Evolutionary conservation across 352 stramenopile species (phyloP).

Genomic region (Pythium brachiatum): DNA sequence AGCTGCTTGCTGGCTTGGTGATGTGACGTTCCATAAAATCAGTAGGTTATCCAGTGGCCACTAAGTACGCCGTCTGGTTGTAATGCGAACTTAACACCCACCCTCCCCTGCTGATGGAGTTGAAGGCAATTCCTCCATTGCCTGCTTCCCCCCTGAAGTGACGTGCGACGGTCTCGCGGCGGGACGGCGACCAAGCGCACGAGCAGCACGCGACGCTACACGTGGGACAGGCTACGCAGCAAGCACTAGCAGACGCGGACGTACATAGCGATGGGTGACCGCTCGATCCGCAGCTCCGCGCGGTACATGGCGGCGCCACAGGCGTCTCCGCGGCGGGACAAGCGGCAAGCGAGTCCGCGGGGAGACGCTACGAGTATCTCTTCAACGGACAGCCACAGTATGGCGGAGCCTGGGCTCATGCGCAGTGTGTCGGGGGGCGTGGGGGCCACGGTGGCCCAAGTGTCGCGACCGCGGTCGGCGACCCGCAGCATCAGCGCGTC

Average conservation of each 20-base stretch:
- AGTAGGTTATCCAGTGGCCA: background rate
- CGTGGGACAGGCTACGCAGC: background rate
- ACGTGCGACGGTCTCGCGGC: background rate
- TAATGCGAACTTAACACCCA: constrained; percentile 15
- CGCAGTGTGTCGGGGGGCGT: constrained; percentile 22
- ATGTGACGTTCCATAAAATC: background rate
- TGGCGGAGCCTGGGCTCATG: constrained; percentile 13
- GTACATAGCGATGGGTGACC: constrained; percentile 17
- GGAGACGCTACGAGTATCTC: background rate
- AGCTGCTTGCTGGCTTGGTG: no score
- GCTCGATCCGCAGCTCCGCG: constrained; percentile 4
- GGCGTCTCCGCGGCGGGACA: constrained; percentile 9
- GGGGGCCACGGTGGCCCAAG: background rate
- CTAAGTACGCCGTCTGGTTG: constrained; percentile 21
- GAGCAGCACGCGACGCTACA: background rate
- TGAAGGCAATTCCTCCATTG: constrained; percentile 21
- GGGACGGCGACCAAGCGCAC: background rate
- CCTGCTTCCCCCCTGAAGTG: background rate
- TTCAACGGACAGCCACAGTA: background rate
- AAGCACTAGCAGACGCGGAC: background rate
- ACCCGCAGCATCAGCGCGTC: constrained; percentile 25
- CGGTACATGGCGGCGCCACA: constrained; percentile 11
- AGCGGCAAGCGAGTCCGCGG: constrained; percentile 1
- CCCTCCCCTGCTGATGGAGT: constrained; percentile 15
- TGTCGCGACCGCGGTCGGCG: constrained; percentile 16